Evolutionary conservation across 768 basidiomycete genomes (phyloP), one percentile per base, ranked within the genome.

Genomic region (Agrocybe praecox): DNA sequence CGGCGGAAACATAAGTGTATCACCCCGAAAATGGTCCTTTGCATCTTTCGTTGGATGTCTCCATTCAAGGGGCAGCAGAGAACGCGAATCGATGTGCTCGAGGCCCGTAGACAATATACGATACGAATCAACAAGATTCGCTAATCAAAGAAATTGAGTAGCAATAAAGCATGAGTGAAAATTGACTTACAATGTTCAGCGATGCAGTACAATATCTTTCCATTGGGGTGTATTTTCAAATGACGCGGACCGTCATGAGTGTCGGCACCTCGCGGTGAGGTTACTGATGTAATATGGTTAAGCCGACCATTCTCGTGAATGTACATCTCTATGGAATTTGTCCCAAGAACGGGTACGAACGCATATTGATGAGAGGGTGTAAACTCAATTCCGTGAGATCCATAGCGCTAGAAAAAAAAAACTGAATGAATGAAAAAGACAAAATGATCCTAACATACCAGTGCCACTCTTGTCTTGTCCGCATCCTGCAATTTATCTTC

Each of bases 331-430:
- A 84, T 82, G 15, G 72, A 67, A 49, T 78, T 67, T 2, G 77
- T 77, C 6, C 81, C 81, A 7, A 83, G 74, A 2, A 82, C 78
- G 11, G 82, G 82, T 1, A 83, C 67, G 58, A 83, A 83, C 0
- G 76, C 81, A 2, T 69, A 66, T 42, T 67, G 48, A 15, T 56
- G 52, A 44, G 72, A 56, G 36, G 75, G 57, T 2, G 79, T 76
- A 53, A 81, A 76, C 55, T 83, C 83, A 26, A 83, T 71, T 0
- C 72, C 82, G 63, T 83, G 83, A 3, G 81, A 79, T 2, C 83
- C 82, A 61, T 78, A 79, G 40, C 78, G 70, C 79, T 81, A 58
- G n/a, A 44, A 21, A 21, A 49, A 7, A n/a, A 15, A 21, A 43
- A 6, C 36, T 2, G 5, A 24, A 32, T 18, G 11, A 6, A 9